Percentiles rank a stretch among this genome's conserved stretches.
phyloP scores from a whole-genome alignment of 768 basidiomycete species.

The Boletus eberwhitei region DNA sequence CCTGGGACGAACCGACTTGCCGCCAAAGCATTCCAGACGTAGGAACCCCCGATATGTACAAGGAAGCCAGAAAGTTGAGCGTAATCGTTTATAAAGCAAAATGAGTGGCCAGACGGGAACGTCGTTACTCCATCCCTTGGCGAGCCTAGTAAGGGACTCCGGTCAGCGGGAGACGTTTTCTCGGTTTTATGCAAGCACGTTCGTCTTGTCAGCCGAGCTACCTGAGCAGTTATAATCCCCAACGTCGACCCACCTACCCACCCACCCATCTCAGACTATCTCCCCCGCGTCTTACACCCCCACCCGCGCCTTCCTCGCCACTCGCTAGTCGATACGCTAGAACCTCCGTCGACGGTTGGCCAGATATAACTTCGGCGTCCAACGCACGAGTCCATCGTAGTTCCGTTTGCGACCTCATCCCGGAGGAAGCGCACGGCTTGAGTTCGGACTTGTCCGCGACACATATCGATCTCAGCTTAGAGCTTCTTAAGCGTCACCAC shows the following conservation, averaged over 20 bases:
- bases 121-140: conserved; percentile 10
- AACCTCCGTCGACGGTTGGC: conserved; percentile 1
- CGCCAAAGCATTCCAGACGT: conserved; percentile 11
- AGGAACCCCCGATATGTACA: conserved; percentile 31
- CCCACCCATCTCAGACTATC: conserved; percentile 9
- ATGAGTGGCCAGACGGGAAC: conserved; percentile 5
- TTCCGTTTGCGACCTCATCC: conserved; percentile 32
- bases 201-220: conserved; percentile 26
- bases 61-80: conserved; percentile 16
- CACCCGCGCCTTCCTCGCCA: conserved; percentile 19
- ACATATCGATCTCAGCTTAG: conserved; percentile 34
- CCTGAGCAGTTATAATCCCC: conserved; percentile 18
- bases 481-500: conserved; percentile 63
- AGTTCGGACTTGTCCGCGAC: conserved; percentile 35
- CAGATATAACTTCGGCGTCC: background rate
- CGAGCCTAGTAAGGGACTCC: conserved; percentile 7
- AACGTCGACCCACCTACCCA: conserved; percentile 17
- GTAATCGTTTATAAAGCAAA: conserved; percentile 31
- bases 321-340: conserved; percentile 15
- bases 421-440: conserved; percentile 24
- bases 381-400: conserved; percentile 12
- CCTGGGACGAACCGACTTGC: conserved; percentile 12
- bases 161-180: conserved; percentile 7
- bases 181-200: conserved; percentile 34
- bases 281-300: conserved; percentile 1